Conservation (phyloP, 2,329 filamentous ascomycete genomes). For the Pyrenochaeta sp. region DNA sequence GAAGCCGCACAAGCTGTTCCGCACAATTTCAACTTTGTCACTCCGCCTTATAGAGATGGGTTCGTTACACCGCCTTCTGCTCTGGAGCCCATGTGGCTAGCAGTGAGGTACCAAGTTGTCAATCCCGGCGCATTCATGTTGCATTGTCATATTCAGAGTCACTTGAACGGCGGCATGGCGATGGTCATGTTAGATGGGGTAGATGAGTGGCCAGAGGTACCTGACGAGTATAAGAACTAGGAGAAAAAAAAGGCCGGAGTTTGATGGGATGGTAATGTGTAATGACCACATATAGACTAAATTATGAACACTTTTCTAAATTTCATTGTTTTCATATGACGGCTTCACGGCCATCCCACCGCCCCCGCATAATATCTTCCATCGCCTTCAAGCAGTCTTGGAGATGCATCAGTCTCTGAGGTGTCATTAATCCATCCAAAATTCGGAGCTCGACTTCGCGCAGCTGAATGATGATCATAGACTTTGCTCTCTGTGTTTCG, state of each 20-base stretch:
- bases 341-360: not conserved
- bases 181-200: constrained; percentile 59
- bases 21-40: constrained; percentile 64
- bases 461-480: not conserved
- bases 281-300: constrained; percentile 2
- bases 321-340: not conserved
- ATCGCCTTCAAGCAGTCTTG: not conserved
- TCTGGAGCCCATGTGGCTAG: constrained; percentile 49
- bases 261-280: constrained; percentile 4
- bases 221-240: constrained; percentile 27
- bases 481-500: not conserved
- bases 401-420: not conserved
- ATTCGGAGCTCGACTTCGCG: not conserved
- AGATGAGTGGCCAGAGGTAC: constrained; percentile 55
- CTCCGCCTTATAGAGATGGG: constrained; percentile 64
- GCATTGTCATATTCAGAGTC: constrained; percentile 61
- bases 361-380: not conserved
- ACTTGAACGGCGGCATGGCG: constrained; percentile 59
- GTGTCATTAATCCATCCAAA: not conserved
- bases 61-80: constrained; percentile 49
- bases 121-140: constrained; percentile 59
- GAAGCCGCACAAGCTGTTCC: constrained; percentile 60
- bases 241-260: not conserved
- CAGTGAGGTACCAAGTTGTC: constrained; percentile 56
- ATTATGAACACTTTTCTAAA: not conserved